phyloP scores from a whole-genome alignment of 331 rosid genomes.

The Malus hybrid region DNA sequence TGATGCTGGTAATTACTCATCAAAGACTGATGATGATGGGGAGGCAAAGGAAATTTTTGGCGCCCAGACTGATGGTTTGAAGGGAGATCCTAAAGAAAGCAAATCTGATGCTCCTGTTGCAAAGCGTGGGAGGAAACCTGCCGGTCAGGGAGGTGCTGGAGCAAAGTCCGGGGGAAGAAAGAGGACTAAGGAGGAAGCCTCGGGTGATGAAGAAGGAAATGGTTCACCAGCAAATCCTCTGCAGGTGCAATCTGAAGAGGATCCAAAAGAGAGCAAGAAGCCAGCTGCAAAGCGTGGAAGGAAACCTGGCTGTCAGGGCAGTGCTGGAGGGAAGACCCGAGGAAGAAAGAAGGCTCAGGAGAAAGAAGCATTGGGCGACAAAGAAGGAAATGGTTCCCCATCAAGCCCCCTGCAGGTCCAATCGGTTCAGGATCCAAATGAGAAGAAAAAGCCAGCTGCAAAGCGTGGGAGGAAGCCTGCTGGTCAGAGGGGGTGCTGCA shows the following conservation, averaged over 20 bases:
- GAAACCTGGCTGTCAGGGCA: not conserved
- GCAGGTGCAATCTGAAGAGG: conserved; percentile 22
- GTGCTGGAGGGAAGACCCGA: conserved; percentile 3
- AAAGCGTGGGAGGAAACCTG: conserved; percentile 13
- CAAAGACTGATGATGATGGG: not conserved
- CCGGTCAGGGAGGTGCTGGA: not conserved
- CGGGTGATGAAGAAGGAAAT: conserved; percentile 12
- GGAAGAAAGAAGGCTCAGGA: conserved; percentile 8
- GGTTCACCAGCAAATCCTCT: conserved; percentile 42
- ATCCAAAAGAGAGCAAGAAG: not conserved
- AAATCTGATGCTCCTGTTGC: not conserved
- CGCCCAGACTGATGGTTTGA: not conserved
- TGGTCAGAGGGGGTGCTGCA: not conserved
- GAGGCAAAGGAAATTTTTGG: not conserved
- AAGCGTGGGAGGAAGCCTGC: not conserved
- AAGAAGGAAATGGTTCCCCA: conserved; percentile 31
- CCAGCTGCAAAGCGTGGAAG: not conserved
- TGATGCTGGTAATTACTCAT: conserved; percentile 1
- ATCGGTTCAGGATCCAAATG: conserved; percentile 10
- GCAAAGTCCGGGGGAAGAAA: conserved; percentile 5
- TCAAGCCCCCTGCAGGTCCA: conserved; percentile 31
- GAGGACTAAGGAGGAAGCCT: conserved; percentile 6
- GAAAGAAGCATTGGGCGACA: not conserved
- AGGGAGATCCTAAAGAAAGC: not conserved
- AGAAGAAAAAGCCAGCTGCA: not conserved